Percentiles rank a stretch among this genome's conserved stretches.
Conservation (phyloP, 768 basidiomycete genomes). For the Russula sp. region DNA sequence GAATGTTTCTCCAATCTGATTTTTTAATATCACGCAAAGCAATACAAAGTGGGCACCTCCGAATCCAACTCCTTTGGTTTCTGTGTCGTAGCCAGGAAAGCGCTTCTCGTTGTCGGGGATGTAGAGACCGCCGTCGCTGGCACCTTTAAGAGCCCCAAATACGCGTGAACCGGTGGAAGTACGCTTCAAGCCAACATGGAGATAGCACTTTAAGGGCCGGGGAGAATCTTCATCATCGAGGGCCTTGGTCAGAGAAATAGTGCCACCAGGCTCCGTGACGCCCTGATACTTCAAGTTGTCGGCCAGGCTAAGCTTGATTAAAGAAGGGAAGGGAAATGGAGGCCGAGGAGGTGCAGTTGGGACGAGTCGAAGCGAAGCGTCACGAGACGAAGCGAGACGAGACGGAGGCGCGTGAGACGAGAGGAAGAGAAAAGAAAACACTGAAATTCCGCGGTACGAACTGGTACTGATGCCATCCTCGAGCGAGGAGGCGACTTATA, state of each 20-base stretch:
- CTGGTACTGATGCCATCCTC: too few species aligned
- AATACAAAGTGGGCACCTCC: too few species aligned
- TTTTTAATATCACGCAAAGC: too few species aligned
- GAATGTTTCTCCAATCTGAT: too few species aligned
- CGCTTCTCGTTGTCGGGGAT: constrained; percentile 97
- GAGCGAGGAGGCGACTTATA: too few species aligned
- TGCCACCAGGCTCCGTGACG: constrained; percentile 85
- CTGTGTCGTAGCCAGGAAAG: constrained; percentile 96
- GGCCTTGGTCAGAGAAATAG: constrained; percentile 71
- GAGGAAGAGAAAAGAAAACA: too few species aligned
- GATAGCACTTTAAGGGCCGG: constrained; percentile 97
- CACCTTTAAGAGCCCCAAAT: constrained; percentile 98
- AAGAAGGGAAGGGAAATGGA: too few species aligned
- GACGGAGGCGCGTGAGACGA: too few species aligned
- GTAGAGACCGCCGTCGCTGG: constrained; percentile 94
- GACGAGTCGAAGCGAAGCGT: too few species aligned
- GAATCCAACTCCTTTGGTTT: constrained; percentile 88
- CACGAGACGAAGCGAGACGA: too few species aligned
- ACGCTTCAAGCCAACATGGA: constrained; percentile 96
- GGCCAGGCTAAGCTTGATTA: constrained; percentile 90
- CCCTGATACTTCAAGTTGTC: constrained; percentile 99
- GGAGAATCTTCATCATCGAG: constrained; percentile 90
- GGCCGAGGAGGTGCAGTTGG: too few species aligned
- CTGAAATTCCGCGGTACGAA: too few species aligned
- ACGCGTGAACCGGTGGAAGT: constrained; percentile 97